Conservation (phyloP, 306 rosid genomes). For the apple (Malus domestica) region DNA sequence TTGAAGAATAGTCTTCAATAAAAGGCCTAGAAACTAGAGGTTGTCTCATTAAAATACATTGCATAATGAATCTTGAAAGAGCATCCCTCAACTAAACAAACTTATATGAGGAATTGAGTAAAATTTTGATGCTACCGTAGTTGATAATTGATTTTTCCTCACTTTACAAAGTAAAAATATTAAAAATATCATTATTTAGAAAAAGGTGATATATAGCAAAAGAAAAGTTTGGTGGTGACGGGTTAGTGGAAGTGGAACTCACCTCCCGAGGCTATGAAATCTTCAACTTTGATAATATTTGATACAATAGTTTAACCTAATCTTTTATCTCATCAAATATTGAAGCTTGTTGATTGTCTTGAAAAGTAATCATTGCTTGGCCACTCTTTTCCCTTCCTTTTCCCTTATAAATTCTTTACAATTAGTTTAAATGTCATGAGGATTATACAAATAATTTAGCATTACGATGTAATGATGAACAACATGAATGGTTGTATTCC, state of each 20-base stretch:
- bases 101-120: neutral
- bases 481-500: constrained; percentile 9
- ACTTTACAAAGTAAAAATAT: neutral
- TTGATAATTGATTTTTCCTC: too few relatives aligned
- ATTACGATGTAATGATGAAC: constrained; percentile 10
- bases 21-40: too few relatives aligned
- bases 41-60: too few relatives aligned
- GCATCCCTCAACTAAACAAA: neutral
- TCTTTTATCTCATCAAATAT: neutral
- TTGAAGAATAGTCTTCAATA: too few relatives aligned
- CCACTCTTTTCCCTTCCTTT: neutral
- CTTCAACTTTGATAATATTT: constrained; percentile 3
- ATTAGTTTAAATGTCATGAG: neutral
- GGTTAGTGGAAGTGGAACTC: constrained; percentile 9
- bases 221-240: constrained; percentile 4
- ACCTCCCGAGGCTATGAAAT: neutral
- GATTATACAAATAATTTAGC: neutral
- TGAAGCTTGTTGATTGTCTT: constrained; percentile 1
- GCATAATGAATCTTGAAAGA: too few relatives aligned
- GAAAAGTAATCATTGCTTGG: constrained; percentile 14
- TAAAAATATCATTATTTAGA: neutral
- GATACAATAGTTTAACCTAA: neutral
- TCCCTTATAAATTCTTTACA: constrained; percentile 7
- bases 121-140: neutral
- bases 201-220: constrained; percentile 12